Base-by-base conservation (phyloP, 352 stramenopile species). In the Peronosclerospora sorghi region DNA sequence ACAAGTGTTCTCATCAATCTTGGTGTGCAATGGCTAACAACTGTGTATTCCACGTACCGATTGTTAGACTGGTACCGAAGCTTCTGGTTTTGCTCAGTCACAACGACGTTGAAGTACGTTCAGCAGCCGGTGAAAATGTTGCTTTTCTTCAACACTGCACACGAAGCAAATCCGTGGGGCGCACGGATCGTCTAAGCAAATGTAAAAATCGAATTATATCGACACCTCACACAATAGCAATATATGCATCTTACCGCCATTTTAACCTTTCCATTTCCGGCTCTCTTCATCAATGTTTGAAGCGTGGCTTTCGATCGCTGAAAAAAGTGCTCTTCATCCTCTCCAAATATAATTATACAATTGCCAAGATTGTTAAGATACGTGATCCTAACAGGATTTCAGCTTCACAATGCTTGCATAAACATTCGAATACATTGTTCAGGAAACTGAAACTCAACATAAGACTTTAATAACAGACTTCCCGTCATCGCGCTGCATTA, bases 311-410 rank as follows among this genome's bases (percentile, higher is more conserved):
- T 84, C 7, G 68, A 54, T 15, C 78, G 67, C 45, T 87, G 75
- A 41, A 69, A 94, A 41, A 84, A 90, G 21, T 69, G 52, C 46
- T 94, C 78, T 35, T 91, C 68, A 14, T 88, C 70, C 0, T 51
- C 49, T 18, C 81, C 81, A 38, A 86, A 71, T 47, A 90, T 87
- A 24, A 90, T n/a, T n/a, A n/a, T n/a, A n/a, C n/a, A n/a, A n/a
- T 62, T 28, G 64, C 73, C 50, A 91, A 62, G 21, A 87, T 65
- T 0, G 68, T 66, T 13, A 91, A 54, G n/a, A 90, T 77, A 19
- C 76, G 79, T 10, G 75, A 62, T 2, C 74, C 73, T 19, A 80
- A 32, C 13, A 85, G 42, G 0, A 71, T 77, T 54, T 94, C 81
- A 2, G 60, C 59, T 49, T 89, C 71, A 5, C 76, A 79, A 6